A percentile compares a stretch with the other conserved stretches of the same genome.
Evolutionary conservation across 352 stramenopile species (phyloP).

Genomic region (Globisporangium uncinulatum): DNA sequence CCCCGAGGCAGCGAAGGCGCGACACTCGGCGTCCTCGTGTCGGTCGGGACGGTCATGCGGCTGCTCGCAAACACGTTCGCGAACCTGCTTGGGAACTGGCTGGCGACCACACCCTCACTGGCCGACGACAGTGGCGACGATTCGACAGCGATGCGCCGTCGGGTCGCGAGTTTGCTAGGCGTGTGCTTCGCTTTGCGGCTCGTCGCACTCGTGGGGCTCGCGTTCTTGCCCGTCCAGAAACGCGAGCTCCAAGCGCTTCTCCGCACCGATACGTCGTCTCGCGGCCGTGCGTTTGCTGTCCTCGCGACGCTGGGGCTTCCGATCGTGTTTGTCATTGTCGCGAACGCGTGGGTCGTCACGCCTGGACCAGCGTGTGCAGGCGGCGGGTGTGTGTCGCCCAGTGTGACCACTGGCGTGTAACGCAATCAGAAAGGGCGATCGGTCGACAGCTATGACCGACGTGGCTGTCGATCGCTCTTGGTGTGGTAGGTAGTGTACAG

Average conservation of each 20-base stretch:
- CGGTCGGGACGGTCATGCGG: slow-evolving; percentile 43
- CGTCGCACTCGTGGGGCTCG: slow-evolving; percentile 30
- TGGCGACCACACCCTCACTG: slow-evolving; percentile 14
- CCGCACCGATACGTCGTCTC: background rate
- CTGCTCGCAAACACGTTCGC: slow-evolving; percentile 37
- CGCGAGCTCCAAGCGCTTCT: slow-evolving; percentile 24
- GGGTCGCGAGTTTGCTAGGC: slow-evolving; percentile 30
- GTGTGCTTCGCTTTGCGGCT: slow-evolving; percentile 37
- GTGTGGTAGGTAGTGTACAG: too few species aligned
- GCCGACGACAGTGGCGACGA: slow-evolving; percentile 9
- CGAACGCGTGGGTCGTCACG: slow-evolving; percentile 6
- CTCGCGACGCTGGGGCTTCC: slow-evolving; percentile 1
- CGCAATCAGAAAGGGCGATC: too few species aligned
- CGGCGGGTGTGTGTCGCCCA: background rate
- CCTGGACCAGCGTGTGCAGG: background rate
- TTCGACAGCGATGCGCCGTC: slow-evolving; percentile 1
- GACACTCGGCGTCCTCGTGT: slow-evolving; percentile 45
- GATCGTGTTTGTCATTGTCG: slow-evolving; percentile 4
- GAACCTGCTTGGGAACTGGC: slow-evolving; percentile 35
- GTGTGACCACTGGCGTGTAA: too few species aligned
- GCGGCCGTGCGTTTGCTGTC: background rate
- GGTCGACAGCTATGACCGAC: too few species aligned
- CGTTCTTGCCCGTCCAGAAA: slow-evolving; percentile 43
- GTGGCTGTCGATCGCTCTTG: too few species aligned
- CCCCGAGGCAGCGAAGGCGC: slow-evolving; percentile 46